phyloP scores from a whole-genome alignment of 2,329 filamentous ascomycete species.

The Septoria linicola region DNA sequence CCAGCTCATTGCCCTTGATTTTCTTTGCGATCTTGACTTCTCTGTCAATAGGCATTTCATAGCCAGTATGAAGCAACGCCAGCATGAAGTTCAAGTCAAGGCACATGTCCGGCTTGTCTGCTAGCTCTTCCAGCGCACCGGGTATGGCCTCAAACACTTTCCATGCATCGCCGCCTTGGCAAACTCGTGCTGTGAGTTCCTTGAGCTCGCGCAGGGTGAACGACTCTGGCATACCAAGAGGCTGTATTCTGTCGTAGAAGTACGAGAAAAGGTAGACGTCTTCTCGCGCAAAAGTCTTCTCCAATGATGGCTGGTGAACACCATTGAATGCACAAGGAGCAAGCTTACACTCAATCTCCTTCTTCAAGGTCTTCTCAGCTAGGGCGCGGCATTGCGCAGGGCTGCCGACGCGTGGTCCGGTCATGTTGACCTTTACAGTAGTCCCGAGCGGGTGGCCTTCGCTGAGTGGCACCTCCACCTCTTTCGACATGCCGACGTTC shows the following conservation, averaged over 20 bases:
- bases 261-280: constrained; percentile 97
- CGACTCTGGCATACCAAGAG: constrained; percentile 95
- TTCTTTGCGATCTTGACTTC: constrained; percentile 99
- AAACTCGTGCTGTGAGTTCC: constrained; percentile 80
- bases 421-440: constrained; percentile 76
- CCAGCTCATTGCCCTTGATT: constrained; percentile 93
- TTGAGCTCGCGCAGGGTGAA: constrained; percentile 91
- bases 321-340: constrained; percentile 98
- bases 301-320: constrained; percentile 86
- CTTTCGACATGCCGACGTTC: constrained; percentile 71
- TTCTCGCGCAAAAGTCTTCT: constrained; percentile 87
- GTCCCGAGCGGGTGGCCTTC: constrained; percentile 65
- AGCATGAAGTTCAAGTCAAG: constrained; percentile 97
- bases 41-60: constrained; percentile 94
- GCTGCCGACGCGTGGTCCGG: constrained; percentile 71
- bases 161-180: constrained; percentile 81
- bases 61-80: constrained; percentile 86
- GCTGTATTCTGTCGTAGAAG: constrained; percentile 93
- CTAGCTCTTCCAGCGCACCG: constrained; percentile 75
- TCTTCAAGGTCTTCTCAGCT: constrained; percentile 85
- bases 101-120: constrained; percentile 83
- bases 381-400: constrained; percentile 86
- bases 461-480: constrained; percentile 70
- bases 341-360: constrained; percentile 77
- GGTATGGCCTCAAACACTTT: constrained; percentile 74